Conservation (phyloP, 202 grass and related monocot species). For the Miscanthus sacchariflorus region DNA sequence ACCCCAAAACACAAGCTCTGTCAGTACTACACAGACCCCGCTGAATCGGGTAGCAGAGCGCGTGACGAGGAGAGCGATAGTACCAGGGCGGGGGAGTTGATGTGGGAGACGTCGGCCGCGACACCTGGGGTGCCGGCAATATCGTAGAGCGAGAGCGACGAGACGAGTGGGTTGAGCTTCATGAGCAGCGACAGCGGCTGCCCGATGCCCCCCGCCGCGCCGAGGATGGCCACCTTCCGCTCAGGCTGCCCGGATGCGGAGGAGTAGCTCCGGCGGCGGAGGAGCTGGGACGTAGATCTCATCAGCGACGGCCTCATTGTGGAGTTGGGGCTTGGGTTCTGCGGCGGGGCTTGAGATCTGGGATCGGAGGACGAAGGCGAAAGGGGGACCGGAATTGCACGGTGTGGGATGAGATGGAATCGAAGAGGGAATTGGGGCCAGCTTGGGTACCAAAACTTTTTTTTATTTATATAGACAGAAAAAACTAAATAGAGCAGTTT, state of each 20-base stretch:
- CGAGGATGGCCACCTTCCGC: constrained; percentile 88
- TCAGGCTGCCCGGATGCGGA: constrained; percentile 43
- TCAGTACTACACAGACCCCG: background rate
- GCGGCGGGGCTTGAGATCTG: constrained; percentile 54
- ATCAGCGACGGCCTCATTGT: constrained; percentile 59
- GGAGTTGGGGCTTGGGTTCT: constrained; percentile 34
- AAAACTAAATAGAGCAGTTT: no score
- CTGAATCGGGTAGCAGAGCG: background rate
- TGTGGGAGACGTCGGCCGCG: constrained; percentile 90
- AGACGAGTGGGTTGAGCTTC: constrained; percentile 96
- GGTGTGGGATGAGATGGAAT: background rate
- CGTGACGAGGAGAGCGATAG: no score
- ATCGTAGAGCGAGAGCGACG: constrained; percentile 90
- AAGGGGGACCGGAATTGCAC: background rate
- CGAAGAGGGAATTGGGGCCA: no score
- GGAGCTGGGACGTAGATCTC: constrained; percentile 42
- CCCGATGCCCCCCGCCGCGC: constrained; percentile 86
- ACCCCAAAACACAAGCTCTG: background rate
- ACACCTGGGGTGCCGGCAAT: constrained; percentile 80
- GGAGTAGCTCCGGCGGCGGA: constrained; percentile 52
- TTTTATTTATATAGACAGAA: no score
- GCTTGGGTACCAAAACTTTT: no score
- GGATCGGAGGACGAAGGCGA: constrained; percentile 25
- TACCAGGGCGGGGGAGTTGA: constrained; percentile 78
- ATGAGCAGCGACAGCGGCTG: constrained; percentile 90